Conservation (phyloP, 192 early-diverging fungal species). For the Pilaira anomala region DNA sequence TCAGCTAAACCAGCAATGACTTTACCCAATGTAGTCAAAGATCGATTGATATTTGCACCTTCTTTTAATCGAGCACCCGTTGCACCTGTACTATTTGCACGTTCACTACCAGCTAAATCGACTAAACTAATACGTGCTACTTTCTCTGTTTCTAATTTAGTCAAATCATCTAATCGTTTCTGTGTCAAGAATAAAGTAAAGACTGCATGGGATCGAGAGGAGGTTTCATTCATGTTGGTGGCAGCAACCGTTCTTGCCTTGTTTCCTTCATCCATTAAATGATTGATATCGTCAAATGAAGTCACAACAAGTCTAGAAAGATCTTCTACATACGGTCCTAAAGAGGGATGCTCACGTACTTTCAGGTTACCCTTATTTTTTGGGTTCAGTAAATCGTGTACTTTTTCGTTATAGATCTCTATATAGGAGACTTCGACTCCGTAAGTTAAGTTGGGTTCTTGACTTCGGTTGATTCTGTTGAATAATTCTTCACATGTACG, state of each 20-base stretch:
- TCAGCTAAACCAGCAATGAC: conserved; percentile 90
- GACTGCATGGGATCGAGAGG: conserved; percentile 85
- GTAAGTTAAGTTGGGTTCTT: conserved; percentile 46
- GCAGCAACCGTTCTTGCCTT: conserved; percentile 87
- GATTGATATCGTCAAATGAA: conserved; percentile 64
- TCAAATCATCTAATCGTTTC: conserved; percentile 47
- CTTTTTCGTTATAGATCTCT: conserved; percentile 89
- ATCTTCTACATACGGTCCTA: conserved; percentile 91
- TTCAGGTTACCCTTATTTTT: conserved; percentile 71
- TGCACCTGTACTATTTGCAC: conserved; percentile 81
- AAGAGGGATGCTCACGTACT: conserved; percentile 76
- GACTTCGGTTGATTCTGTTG: conserved; percentile 49
- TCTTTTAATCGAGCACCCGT: conserved; percentile 84
- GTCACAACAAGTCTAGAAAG: conserved; percentile 79
- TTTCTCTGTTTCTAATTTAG: conserved; percentile 64
- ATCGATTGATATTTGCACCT: conserved; percentile 94
- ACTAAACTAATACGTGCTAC: conserved; percentile 83
- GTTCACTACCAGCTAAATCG: conserved; percentile 92
- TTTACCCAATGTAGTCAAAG: conserved; percentile 87
- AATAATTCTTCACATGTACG: conserved; percentile 81
- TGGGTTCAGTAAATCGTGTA: conserved; percentile 78
- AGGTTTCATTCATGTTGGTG: conserved; percentile 93
- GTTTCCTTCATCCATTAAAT: conserved; percentile 79
- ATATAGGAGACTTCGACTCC: conserved; percentile 84
- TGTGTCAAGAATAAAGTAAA: conserved; percentile 75